These are phyloP conservation scores for Podaxis mareebaensis DNA, from an alignment of 768 basidiomycete genomes.

Conservation along the genomic window DNA sequence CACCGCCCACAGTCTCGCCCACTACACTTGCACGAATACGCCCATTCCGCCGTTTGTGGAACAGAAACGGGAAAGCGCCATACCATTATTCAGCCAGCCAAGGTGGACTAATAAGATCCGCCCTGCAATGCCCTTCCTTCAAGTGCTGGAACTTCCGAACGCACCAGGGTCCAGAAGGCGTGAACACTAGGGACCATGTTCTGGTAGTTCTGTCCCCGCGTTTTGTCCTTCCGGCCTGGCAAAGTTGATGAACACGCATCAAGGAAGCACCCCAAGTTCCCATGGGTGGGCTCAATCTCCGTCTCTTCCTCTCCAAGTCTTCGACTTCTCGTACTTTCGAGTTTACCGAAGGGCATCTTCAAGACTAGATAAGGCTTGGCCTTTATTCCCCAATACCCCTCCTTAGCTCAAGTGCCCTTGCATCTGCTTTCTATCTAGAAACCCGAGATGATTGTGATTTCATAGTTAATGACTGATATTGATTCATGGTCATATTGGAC, in stretches of 20 bases:
- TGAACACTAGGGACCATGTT: not conserved
- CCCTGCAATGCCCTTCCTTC: too few relatives aligned
- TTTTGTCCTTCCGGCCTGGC: not conserved
- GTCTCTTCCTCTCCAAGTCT: not conserved
- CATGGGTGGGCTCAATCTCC: slow-evolving; percentile 4
- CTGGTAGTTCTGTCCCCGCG: not conserved
- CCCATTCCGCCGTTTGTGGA: not conserved
- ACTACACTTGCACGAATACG: not conserved
- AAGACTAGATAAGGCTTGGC: not conserved
- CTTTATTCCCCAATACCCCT: not conserved
- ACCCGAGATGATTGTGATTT: slow-evolving; percentile 1
- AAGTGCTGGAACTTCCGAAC: not conserved
- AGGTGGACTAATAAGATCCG: too few relatives aligned
- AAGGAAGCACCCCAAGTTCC: not conserved
- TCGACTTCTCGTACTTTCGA: not conserved
- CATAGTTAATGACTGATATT: not conserved
- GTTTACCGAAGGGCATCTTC: not conserved
- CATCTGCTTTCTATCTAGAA: slow-evolving; percentile 1
- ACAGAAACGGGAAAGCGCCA: not conserved
- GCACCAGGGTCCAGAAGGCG: not conserved
- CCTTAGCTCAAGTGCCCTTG: not conserved
- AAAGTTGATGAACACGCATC: not conserved
- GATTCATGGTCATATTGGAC: slow-evolving; percentile 7
- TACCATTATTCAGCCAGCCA: not conserved
- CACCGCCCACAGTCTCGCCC: too few relatives aligned